A percentile compares a stretch with the other conserved stretches of the same genome.
Evolutionary conservation across 345 rosid genomes (phyloP).

Genomic region (Lepidium sativum): DNA sequence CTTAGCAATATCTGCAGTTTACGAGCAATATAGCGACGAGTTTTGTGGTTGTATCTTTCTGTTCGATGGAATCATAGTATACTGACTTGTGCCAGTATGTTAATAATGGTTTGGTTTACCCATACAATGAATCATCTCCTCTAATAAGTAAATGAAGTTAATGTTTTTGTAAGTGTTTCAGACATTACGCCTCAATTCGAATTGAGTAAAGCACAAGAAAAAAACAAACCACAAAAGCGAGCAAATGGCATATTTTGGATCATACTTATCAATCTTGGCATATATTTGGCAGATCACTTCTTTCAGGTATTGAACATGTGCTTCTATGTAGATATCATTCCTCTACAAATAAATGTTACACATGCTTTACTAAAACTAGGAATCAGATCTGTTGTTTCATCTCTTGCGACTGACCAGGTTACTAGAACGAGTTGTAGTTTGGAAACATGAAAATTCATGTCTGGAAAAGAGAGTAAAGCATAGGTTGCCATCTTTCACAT

Average conservation of each 20-base stretch:
- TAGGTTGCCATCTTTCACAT: background rate
- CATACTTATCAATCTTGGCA: constrained; percentile 72
- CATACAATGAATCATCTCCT: background rate
- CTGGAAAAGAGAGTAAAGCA: background rate
- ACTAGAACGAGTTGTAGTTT: background rate
- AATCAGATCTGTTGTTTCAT: too few species aligned
- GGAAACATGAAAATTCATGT: background rate
- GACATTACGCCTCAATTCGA: constrained; percentile 58
- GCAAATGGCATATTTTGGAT: constrained; percentile 79
- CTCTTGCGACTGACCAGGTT: too few species aligned
- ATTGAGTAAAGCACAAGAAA: constrained; percentile 40
- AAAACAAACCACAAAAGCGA: constrained; percentile 40
- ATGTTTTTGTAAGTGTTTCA: constrained; percentile 20
- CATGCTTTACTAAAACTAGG: too few species aligned
- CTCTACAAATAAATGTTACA: too few species aligned
- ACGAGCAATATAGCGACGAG: background rate
- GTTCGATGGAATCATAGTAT: background rate
- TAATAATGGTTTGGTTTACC: background rate
- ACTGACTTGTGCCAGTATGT: background rate
- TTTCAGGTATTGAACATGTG: constrained; percentile 47
- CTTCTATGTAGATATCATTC: too few species aligned
- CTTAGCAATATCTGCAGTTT: background rate
- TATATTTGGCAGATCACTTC: constrained; percentile 70
- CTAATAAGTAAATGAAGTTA: background rate
- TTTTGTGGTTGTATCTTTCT: background rate